Conservation (phyloP, 2,329 filamentous ascomycete genomes). For the Fusarium multiceps region DNA sequence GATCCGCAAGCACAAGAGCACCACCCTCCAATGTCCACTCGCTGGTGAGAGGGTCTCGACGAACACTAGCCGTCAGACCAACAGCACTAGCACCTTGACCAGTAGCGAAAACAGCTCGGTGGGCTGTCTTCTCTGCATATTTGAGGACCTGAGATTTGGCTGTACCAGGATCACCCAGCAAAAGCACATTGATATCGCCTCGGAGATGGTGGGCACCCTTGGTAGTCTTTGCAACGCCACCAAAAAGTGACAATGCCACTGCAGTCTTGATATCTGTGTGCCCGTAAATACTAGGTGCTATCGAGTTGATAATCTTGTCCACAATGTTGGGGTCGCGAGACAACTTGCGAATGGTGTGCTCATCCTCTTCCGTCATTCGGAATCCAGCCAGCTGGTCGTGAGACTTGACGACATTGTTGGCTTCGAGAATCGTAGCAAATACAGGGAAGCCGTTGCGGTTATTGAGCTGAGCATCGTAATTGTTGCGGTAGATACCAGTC, state of each 20-base stretch:
- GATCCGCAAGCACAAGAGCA: constrained; percentile 92
- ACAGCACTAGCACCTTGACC: constrained; percentile 97
- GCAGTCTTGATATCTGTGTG: constrained; percentile 98
- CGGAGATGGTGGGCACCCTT: constrained; percentile 89
- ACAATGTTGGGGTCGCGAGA: constrained; percentile 90
- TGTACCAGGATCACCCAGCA: constrained; percentile 96
- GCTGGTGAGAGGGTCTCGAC: constrained; percentile 91
- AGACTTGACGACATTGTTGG: constrained; percentile 96
- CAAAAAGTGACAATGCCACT: constrained; percentile 91
- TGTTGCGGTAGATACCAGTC: constrained; percentile 97
- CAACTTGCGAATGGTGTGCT: constrained; percentile 88
- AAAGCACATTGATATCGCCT: constrained; percentile 96
- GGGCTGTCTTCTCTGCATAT: constrained; percentile 97
- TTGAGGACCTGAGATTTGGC: constrained; percentile 98
- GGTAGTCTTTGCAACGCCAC: constrained; percentile 91
- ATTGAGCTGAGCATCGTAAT: constrained; percentile 96
- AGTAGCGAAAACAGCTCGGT: constrained; percentile 95
- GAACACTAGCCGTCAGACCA: constrained; percentile 95
- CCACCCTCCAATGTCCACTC: constrained; percentile 99
- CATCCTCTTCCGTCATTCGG: constrained; percentile 93
- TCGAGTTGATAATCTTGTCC: constrained; percentile 91
- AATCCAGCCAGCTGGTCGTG: constrained; percentile 98
- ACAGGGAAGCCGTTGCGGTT: constrained; percentile 99
- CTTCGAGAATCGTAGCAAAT: constrained; percentile 96
- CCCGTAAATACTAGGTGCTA: constrained; percentile 97